Evolutionary conservation across 345 rosid genomes (phyloP).

Genomic region (Eucalyptus victrix): DNA sequence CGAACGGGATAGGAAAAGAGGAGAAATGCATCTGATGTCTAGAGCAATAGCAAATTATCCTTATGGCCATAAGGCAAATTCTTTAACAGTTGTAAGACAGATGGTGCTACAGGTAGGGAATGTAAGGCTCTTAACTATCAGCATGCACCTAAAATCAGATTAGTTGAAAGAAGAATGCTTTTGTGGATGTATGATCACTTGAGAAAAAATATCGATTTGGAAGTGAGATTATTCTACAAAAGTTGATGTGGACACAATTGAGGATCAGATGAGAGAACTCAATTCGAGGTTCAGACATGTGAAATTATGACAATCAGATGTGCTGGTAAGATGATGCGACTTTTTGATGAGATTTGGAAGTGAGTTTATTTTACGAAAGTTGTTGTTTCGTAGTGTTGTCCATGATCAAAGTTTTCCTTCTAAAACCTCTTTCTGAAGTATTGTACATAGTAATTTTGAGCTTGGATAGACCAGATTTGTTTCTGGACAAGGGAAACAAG

Average conservation of each 20-base stretch:
- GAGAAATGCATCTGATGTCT: neutral
- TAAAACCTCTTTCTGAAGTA: neutral
- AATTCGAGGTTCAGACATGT: neutral
- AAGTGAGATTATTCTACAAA: neutral
- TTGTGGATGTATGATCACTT: neutral
- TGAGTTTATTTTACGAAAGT: neutral
- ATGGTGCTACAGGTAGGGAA: neutral
- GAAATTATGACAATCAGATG: neutral
- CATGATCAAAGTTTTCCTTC: neutral
- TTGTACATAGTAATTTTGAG: neutral
- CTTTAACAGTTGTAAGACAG: neutral
- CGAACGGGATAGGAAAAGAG: neutral
- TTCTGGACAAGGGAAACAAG: neutral
- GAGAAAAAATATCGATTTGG: neutral
- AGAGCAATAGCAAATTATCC: neutral
- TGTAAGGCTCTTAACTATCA: neutral
- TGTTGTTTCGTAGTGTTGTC: neutral
- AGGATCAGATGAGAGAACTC: neutral
- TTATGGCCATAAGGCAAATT: neutral
- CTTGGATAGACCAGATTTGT: neutral
- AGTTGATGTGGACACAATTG: neutral
- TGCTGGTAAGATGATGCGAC: neutral
- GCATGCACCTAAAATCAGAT: neutral
- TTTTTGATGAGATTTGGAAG: neutral
- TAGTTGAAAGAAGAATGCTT: neutral